Percentiles rank a stretch among this genome's conserved stretches.
Conservation (phyloP, 805 yeast species). For the Candida sphagnicola region DNA sequence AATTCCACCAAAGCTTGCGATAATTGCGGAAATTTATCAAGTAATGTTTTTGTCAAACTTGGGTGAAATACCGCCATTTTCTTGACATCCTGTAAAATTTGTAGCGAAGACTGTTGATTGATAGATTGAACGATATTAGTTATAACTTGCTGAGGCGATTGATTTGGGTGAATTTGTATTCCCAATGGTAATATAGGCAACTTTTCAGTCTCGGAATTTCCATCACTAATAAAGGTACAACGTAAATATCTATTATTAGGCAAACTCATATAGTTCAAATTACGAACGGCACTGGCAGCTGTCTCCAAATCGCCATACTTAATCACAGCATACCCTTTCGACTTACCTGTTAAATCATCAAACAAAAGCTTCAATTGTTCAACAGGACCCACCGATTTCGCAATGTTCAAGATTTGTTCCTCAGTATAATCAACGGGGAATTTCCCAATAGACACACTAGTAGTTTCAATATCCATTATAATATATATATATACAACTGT, state of each 20-base stretch:
- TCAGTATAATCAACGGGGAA: constrained; percentile 93
- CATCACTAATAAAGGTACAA: constrained; percentile 46
- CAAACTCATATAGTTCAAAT: constrained; percentile 63
- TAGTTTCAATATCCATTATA: constrained; percentile 10
- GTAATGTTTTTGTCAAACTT: constrained; percentile 53
- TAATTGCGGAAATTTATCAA: constrained; percentile 75
- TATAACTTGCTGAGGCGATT: constrained; percentile 39
- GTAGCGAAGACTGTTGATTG: constrained; percentile 44
- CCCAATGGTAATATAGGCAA: constrained; percentile 42
- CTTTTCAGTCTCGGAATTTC: constrained; percentile 17
- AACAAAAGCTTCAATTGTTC: constrained; percentile 69
- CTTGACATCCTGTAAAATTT: constrained; percentile 55
- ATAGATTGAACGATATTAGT: constrained; percentile 43
- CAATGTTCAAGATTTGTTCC: constrained; percentile 84
- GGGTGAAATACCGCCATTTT: constrained; percentile 56
- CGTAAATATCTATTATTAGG: constrained; percentile 62
- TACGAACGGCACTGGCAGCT: constrained; percentile 87
- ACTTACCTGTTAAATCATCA: constrained; percentile 84
- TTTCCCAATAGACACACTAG: constrained; percentile 70
- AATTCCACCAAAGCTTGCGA: constrained; percentile 79
- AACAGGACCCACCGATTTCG: constrained; percentile 86
- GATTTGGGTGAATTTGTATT: constrained; percentile 36
- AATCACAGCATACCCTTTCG: constrained; percentile 87
- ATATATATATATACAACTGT: background rate
- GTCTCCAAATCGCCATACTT: constrained; percentile 81